Base-by-base conservation (phyloP, 2,329 filamentous ascomycete species). In the Penicillium sclerotiorum region DNA sequence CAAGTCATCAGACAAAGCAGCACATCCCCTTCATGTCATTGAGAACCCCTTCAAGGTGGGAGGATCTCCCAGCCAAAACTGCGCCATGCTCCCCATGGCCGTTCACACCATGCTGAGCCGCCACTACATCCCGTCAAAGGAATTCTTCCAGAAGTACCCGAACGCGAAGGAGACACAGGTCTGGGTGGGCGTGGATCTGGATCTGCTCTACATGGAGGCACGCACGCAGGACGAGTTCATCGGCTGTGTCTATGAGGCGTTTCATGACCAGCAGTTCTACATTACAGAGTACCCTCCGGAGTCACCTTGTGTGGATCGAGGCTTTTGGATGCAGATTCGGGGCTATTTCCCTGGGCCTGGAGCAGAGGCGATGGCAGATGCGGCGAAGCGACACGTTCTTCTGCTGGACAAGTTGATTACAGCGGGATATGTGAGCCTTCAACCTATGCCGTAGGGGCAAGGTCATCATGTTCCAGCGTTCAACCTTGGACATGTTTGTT, bases 261-360 rank as follows among this genome's bases (percentile, higher is more conserved):
- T 43, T 32, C 17, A 43, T 4, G 20, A 33, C 13, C 27, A 22
- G 12, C 11, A 43, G 28, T 43, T 43, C 13, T 43, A 43, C 15
- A 20, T 43, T 8, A 9, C 13, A 2, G 15, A 43, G 4, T 11
- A 23, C 8, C 40, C 28, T 1, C 17, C 8, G 12, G 18, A 32
- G 7, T 22, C 40, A 23, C 18, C 40, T 8, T 43, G 40, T 21
- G 18, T 33, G 11, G 40, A 43, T 15, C 40, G 40, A 20, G 27
- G 27, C 8, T 43, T 43, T 23, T 43, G 28, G 27, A 43, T 43
- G 27, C 27, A 43, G 18, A 43, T 43, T 21, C 40, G 13, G 13
- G 40, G 40, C 15, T 33, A 33, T 2, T 43, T 43, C 27, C 40
- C 40, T 33, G 28, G 40, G 7, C 28, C 28, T 15, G 17, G 20